Base-by-base conservation (phyloP, 1,284 basidiomycete genomes). In the Wallemia mellicola region DNA sequence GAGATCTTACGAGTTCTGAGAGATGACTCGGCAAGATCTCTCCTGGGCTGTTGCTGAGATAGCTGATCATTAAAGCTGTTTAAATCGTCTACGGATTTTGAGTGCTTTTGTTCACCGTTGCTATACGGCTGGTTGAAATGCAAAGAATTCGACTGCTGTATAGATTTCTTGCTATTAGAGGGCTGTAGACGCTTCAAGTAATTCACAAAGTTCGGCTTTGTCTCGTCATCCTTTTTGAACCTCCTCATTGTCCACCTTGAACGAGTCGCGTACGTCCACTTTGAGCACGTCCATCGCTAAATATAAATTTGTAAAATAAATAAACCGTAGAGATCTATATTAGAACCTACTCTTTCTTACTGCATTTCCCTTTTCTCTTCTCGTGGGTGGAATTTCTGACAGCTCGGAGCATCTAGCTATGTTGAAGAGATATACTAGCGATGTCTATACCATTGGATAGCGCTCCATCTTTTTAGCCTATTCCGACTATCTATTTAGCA, bases 1-100 rank as follows among this genome's bases (percentile, higher is more conserved):
- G 55, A 57, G 11, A 57, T 57, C 55, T 57, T 57, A 25, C 55
- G 55, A 7, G 55, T 57, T 19, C 55, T 19, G 55, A 57, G 38
- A 48, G 38, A 48, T 48, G 38, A 48, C 19, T 48, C 38, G 19
- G 38, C 38, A n/a, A n/a, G 38, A 48, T 48, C 38, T 48, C 22
- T 48, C 38, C 38, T 48, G n/a, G 38, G 38, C 14, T 48, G 38
- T 17, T 5, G 14, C 14, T 48, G 38, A n/a, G n/a, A n/a, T 48
- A 48, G 14, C 38, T 48, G 38, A 5, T 48, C 38, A n/a, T 48
- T 48, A n/a, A 48, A 48, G 38, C 38, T 48, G n/a, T n/a, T n/a
- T 5, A 48, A 22, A n/a, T 48, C 38, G 19, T 48, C 38, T 7
- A 48, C 38, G 14, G 38, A 48, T n/a, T 48, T 48, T 48, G 38